Evolutionary conservation across 805 yeast genomes (phyloP).

Genomic region (Wickerhamiella azymoides): DNA sequence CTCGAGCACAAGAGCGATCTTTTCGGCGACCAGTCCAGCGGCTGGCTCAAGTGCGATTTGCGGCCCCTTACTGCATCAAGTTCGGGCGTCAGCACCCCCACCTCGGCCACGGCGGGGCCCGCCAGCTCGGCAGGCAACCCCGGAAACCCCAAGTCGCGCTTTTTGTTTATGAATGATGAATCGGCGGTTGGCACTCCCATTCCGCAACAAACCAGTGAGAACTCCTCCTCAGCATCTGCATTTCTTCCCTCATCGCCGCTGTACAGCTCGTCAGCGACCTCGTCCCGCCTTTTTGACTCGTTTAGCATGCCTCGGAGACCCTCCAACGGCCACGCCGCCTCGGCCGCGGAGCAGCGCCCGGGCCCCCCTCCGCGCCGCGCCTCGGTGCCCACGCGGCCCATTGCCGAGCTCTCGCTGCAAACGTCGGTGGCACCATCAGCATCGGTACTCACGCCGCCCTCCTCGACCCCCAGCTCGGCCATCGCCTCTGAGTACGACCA

Average conservation of each 20-base stretch:
- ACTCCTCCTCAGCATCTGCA: conserved; percentile 8
- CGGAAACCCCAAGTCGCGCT: conserved; percentile 8
- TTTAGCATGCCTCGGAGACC: conserved; percentile 5
- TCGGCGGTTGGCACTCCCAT: background rate
- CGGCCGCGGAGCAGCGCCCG: conserved; percentile 1
- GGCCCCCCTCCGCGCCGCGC: conserved; percentile 6
- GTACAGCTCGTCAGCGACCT: conserved; percentile 2
- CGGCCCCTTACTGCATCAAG: conserved; percentile 7
- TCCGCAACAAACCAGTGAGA: background rate
- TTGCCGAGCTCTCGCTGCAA: conserved; percentile 5
- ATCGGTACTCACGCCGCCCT: background rate
- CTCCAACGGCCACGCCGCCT: background rate
- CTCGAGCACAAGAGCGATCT: conserved; percentile 23
- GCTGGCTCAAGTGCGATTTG: conserved; percentile 10
- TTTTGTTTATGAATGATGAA: conserved; percentile 10
- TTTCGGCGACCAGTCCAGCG: conserved; percentile 12
- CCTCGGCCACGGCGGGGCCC: conserved; percentile 2
- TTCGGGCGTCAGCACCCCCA: conserved; percentile 4
- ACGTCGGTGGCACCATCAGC: too few species aligned
- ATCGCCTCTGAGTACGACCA: background rate
- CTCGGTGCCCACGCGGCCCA: conserved; percentile 8
- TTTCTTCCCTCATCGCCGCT: conserved; percentile 9
- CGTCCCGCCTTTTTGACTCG: conserved; percentile 3
- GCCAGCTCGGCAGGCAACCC: background rate
- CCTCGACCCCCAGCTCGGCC: background rate